Evolutionary conservation across 2,329 filamentous ascomycete species (phyloP).

Genomic region (Alternaria viburni): DNA sequence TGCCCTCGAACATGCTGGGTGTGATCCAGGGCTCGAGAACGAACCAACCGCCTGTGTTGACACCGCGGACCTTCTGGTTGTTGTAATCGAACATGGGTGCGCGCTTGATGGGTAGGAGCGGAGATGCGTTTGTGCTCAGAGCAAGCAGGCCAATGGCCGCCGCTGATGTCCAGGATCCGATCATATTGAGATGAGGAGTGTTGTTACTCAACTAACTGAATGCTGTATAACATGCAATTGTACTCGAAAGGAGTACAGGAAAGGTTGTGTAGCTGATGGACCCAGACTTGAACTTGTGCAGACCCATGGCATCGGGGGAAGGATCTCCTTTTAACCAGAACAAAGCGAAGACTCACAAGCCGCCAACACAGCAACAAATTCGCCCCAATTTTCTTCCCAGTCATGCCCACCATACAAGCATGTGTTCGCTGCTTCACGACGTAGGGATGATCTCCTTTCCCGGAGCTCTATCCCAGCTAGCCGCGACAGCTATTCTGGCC

Average conservation of each 20-base stretch:
- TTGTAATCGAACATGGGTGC: slow-evolving; percentile 60
- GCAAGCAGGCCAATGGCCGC: slow-evolving; percentile 40
- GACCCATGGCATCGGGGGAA: slow-evolving; percentile 9
- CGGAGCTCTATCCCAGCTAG: slow-evolving; percentile 9
- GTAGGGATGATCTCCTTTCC: slow-evolving; percentile 6
- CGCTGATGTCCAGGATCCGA: slow-evolving; percentile 31
- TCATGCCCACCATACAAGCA: slow-evolving; percentile 5
- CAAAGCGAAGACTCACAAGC: background rate
- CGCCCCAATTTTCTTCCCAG: slow-evolving; percentile 6
- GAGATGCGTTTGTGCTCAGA: slow-evolving; percentile 38
- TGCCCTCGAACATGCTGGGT: slow-evolving; percentile 64
- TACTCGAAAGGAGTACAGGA: background rate
- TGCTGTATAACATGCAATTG: slow-evolving; percentile 17
- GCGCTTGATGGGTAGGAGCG: slow-evolving; percentile 35
- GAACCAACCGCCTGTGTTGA: slow-evolving; percentile 71
- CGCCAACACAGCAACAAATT: slow-evolving; percentile 2
- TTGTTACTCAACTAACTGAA: slow-evolving; percentile 15
- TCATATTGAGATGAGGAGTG: slow-evolving; percentile 27
- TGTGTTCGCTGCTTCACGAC: slow-evolving; percentile 21
- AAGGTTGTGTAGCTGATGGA: background rate
- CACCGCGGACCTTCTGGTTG: slow-evolving; percentile 64
- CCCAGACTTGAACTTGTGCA: slow-evolving; percentile 8
- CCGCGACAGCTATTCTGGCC: slow-evolving; percentile 3
- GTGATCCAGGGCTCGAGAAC: slow-evolving; percentile 70
- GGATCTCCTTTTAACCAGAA: slow-evolving; percentile 4